phyloP scores from a whole-genome alignment of 2,329 filamentous ascomycete species.

The Elsinoe australis region DNA sequence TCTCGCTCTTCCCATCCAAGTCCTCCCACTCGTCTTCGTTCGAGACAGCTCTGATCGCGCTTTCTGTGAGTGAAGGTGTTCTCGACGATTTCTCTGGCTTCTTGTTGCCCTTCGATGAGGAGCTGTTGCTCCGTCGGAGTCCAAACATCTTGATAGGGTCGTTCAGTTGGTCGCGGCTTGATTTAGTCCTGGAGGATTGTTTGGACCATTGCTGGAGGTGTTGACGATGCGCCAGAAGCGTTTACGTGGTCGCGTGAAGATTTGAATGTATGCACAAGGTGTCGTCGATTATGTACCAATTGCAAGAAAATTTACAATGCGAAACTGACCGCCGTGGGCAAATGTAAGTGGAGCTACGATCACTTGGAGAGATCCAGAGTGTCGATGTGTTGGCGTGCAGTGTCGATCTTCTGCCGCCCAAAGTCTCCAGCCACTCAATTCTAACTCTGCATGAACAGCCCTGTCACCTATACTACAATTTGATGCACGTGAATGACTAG shows the following conservation, averaged over 20 bases:
- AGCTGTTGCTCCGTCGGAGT: constrained; percentile 25
- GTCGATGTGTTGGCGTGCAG: constrained; percentile 16
- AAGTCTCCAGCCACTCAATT: constrained; percentile 9
- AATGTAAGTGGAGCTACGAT: constrained; percentile 7
- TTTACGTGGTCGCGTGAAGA: neutral
- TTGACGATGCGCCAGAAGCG: constrained; percentile 2
- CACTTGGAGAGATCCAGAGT: neutral
- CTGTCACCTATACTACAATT: no score
- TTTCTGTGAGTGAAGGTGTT: constrained; percentile 29
- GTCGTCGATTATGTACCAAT: neutral
- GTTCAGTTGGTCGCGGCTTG: neutral
- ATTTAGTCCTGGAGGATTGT: no score
- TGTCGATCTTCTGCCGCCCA: constrained; percentile 12
- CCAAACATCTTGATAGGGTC: constrained; percentile 18
- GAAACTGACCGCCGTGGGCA: constrained; percentile 2
- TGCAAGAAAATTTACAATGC: neutral
- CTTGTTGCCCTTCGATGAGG: constrained; percentile 24
- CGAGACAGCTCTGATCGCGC: constrained; percentile 29
- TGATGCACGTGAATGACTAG: no score
- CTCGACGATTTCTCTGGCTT: constrained; percentile 4
- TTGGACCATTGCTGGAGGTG: neutral
- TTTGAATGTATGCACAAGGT: neutral
- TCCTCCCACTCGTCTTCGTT: constrained; percentile 28
- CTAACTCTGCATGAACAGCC: neutral
- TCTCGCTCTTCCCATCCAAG: constrained; percentile 25